Base-by-base conservation (phyloP, 1,139 yeast genomes). In the Petasospora rhodanensis region DNA sequence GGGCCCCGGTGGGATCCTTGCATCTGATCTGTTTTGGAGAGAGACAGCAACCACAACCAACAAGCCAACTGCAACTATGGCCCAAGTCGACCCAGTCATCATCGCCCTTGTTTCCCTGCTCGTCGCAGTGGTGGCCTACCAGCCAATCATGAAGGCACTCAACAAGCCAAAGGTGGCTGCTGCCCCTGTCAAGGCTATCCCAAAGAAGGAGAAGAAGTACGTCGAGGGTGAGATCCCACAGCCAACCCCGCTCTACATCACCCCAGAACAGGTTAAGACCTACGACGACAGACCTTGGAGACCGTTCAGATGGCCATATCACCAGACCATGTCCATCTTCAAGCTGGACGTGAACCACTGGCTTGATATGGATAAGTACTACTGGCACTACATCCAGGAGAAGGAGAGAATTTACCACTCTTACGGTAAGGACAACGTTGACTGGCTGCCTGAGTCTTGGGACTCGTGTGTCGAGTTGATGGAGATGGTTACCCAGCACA, bases 261-360 rank as follows among this genome's bases (percentile, higher is more conserved):
- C 83, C 0, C 83, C 84, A 2, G 85, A 79, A 24, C 76, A 76
- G 46, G 83, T 79, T 11, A 59, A 63, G 41, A 69, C 66, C 16
- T 77, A 78, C 51, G 84, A 79, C 45, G 87, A 78, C 48, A 66
- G 87, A 54, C 86, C 87, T 11, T 80, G 89, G 87, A 66, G 89
- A 55, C 86, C 87, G 4, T 80, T 80, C 58, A 63, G 87, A 50
- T 78, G 83, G 80, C 87, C 87, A 15, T 79, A 79, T 51, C 86
- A 79, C 53, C 89, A 80, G 56, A 80, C 87, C 2, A 80, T 80
- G 89, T 73, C 82, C 11, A 77, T 79, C 32, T 79, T 69, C 61
- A 76, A 76, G 52, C 65, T 80, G 22, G 84, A 79, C 48, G 64
- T 78, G 20, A 77, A 79, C 54, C 84, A 80, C 54, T 80, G 87